Evolutionary conservation across 805 yeast genomes (phyloP), one percentile per base, ranked within the genome.

Genomic region (Grigorovia transvaalensis): DNA sequence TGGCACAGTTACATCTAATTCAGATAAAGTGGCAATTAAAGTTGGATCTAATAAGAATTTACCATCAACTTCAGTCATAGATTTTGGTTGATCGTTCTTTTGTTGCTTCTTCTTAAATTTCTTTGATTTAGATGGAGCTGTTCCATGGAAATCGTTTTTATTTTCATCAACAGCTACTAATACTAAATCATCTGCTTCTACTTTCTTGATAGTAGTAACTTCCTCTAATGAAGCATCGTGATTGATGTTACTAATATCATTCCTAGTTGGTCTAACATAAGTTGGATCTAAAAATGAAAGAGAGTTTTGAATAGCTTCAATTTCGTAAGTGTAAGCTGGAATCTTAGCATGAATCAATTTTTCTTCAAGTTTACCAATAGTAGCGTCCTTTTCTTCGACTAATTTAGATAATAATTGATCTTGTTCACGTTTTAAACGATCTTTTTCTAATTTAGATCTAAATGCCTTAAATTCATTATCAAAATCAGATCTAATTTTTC

Each of bases 321-420:
- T 84, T 71, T 93, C 96, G 46, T 72, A 72, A 53, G 84, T 80
- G 71, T 85, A 90, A 29, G 97, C 98, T 30, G 98, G 96, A 29
- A 85, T 80, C 48, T 67, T 65, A 47, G 89, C 89, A 56, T 81
- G 85, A 50, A 81, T 77, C 73, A 86, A 79, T 63, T 80, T 80
- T 63, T 79, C 75, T 60, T 87, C 88, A 52, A 84, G 85, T 61
- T 76, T 81, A 70, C 76, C 76, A 66, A 77, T 73, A 62, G 75
- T 75, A 57, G 71, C 74, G 54, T 74, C 72, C 65, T 76, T 79
- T 57, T 76, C 77, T 59, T 76, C 77, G 44, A 69, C 62, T 56
- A 73, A 62, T 63, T 71, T 73, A 58, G 70, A 63, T 68, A 76
- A 65, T 61, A 72, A 73, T 64, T 78, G 77, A 66, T 76, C 79